phyloP scores from a whole-genome alignment of 768 basidiomycete species.

The Suillus variegatus region DNA sequence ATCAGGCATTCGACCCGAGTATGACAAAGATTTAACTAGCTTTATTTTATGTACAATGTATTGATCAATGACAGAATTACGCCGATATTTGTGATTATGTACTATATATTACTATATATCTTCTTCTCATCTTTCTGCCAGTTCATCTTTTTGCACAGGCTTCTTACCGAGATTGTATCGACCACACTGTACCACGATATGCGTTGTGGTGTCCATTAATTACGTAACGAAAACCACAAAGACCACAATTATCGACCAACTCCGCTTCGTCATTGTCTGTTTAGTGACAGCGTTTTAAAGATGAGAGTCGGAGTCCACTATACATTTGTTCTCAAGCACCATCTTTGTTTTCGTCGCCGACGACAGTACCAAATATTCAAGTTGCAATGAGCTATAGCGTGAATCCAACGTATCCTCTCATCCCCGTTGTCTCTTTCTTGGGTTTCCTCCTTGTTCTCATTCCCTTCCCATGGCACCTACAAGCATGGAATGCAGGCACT shows the following conservation, averaged over 20 bases:
- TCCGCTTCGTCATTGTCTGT: neutral
- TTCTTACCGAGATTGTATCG: too few species aligned
- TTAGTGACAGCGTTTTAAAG: neutral
- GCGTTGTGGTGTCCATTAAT: too few species aligned
- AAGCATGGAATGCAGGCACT: conserved; percentile 76
- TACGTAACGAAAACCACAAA: too few species aligned
- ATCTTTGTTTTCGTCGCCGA: neutral
- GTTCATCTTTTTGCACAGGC: too few species aligned
- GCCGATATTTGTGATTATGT: too few species aligned
- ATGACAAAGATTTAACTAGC: too few species aligned
- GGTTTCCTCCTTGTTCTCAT: conserved; percentile 42
- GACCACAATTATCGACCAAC: neutral
- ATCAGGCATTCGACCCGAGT: too few species aligned
- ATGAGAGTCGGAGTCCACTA: neutral
- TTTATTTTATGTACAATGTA: too few species aligned
- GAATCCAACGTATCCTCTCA: conserved; percentile 32
- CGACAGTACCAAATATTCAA: neutral
- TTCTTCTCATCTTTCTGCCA: too few species aligned
- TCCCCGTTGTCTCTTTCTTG: conserved; percentile 39
- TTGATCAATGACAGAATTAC: too few species aligned
- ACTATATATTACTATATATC: too few species aligned
- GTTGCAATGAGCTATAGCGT: conserved; percentile 11
- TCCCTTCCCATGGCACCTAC: conserved; percentile 59
- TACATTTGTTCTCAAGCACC: neutral
- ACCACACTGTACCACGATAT: too few species aligned